Percentiles rank a stretch among this genome's conserved stretches.
Conservation (phyloP, 352 stramenopile genomes). For the Globisporangium alternatum region DNA sequence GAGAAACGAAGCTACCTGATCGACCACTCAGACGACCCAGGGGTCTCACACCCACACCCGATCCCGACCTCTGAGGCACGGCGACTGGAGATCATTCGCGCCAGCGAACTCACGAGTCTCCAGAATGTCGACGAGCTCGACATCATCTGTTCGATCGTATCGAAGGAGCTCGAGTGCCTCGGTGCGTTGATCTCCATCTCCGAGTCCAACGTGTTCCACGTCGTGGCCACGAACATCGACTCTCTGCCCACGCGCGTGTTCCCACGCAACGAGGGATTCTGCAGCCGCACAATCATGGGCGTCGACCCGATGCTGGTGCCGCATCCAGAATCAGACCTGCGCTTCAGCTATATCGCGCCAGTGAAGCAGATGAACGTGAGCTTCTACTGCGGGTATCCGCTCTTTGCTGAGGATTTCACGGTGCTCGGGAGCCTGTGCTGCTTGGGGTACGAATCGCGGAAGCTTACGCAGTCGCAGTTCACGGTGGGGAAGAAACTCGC, state of each 20-base stretch:
- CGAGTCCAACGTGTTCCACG: slow-evolving; percentile 10
- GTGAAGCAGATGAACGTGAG: slow-evolving; percentile 20
- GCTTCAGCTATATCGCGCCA: slow-evolving; percentile 3
- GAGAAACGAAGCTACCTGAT: slow-evolving; percentile 15
- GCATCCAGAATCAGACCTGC: slow-evolving; percentile 18
- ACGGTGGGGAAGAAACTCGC: slow-evolving; percentile 47
- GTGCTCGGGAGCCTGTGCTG: slow-evolving; percentile 67
- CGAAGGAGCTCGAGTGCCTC: slow-evolving; percentile 15
- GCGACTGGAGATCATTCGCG: slow-evolving; percentile 15
- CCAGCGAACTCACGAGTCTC: slow-evolving; percentile 1
- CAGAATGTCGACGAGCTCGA: slow-evolving; percentile 9
- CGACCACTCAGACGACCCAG: slow-evolving; percentile 7
- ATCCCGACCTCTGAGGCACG: slow-evolving; percentile 3
- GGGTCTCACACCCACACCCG: neutral
- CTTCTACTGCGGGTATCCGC: slow-evolving; percentile 78
- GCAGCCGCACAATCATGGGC: slow-evolving; percentile 20
- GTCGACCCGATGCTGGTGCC: slow-evolving; percentile 18
- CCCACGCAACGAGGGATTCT: slow-evolving; percentile 20
- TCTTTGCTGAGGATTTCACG: slow-evolving; percentile 37
- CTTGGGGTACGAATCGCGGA: slow-evolving; percentile 38
- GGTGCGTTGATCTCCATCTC: slow-evolving; percentile 15
- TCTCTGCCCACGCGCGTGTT: neutral
- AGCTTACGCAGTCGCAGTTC: slow-evolving; percentile 61
- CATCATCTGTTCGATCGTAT: slow-evolving; percentile 19
- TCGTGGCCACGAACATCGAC: slow-evolving; percentile 20